Percentiles rank a stretch among this genome's conserved stretches.
Conservation (phyloP, 208 protist genomes). For the Trichomonas vaginalis region DNA sequence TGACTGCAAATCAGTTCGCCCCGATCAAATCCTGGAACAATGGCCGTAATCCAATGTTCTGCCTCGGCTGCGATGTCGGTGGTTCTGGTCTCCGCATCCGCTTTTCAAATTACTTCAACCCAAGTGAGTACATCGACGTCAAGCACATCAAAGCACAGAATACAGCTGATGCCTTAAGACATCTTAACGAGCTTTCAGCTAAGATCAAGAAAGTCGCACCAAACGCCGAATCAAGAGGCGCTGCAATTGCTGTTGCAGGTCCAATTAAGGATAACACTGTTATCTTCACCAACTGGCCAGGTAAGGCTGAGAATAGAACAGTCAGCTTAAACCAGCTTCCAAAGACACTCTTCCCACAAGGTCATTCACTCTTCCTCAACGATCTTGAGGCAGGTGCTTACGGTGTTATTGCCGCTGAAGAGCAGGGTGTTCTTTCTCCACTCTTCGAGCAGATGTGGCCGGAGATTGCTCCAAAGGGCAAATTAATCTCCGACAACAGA, state of each 20-base stretch:
- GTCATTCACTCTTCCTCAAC: neutral
- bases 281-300: neutral
- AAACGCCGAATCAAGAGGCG: neutral
- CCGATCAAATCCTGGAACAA: neutral
- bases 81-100: neutral
- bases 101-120: neutral
- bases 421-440: neutral
- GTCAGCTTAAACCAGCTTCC: neutral
- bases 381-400: constrained; percentile 1
- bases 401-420: neutral
- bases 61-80: neutral
- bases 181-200: neutral
- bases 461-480: neutral
- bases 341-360: neutral
- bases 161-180: neutral
- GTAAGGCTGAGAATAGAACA: neutral
- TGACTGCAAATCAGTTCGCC: neutral
- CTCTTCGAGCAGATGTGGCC: neutral
- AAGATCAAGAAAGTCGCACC: neutral
- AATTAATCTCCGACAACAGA: neutral
- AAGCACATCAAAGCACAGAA: neutral
- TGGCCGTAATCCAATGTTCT: neutral
- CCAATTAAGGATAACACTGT: neutral
- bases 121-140: neutral
- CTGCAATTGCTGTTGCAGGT: neutral